Evolutionary conservation across 805 yeast species (phyloP), one percentile per base, ranked within the genome.

Genomic region (Cyberlindnera sargentensis): DNA sequence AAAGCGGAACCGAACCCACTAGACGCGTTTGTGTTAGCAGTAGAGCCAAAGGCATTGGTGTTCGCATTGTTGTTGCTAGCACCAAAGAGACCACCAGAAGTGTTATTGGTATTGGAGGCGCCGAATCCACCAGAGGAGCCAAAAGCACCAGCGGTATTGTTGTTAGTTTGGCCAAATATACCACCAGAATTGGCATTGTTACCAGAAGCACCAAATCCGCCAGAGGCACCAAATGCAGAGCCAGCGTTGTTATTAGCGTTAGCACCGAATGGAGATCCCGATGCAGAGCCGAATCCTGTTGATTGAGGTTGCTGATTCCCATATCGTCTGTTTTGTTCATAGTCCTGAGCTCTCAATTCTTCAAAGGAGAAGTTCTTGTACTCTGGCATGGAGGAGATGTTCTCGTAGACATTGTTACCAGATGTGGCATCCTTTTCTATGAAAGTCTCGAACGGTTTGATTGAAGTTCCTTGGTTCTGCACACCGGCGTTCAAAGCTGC

Each of bases 331-430:
- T 77, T 78, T 50, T 80, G 84, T 53, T 79, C 78, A 61, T 93
- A 93, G 65, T 93, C 99, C 62, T 84, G 91, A 53, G 75, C 68
- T 59, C 99, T 76, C 63, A 93, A 75, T 61, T 93, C 99, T 62
- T 89, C 97, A 57, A 81, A 76, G 0, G 96, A 85, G 55, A 64
- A 85, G 53, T 80, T 80, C 53, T 74, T 75, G 60, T 91, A 93
- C 62, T 88, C 95, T 5, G 95, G 95, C 97, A 93, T 90, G 37
- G 86, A 76, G 8, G 85, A 70, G 48, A 93, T 83, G 53, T 79
- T 79, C 63, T 91, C 87, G 65, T 71, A 90, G 40, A 71, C 65
- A 43, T 78, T 80, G 23, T 71, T 67, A 6, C 76, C 74, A 30
- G 78, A 75, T 9, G 80, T 68, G 4, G 71, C 61, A 57, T 90